Percentiles rank a stretch among this genome's conserved stretches.
phyloP scores from a whole-genome alignment of 768 basidiomycete genomes.

The Tylopilus sp. region DNA sequence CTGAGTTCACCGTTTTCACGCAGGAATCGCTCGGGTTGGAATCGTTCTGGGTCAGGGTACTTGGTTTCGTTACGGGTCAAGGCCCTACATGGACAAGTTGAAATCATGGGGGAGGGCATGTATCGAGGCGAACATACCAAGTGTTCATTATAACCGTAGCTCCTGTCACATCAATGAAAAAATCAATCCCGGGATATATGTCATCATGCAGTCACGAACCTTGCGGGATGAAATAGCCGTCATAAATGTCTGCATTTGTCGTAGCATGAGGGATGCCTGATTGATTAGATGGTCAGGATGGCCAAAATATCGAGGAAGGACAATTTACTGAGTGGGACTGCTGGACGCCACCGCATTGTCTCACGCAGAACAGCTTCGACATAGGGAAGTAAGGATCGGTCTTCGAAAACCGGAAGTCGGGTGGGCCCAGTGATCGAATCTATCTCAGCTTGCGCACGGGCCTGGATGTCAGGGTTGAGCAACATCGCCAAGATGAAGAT shows the following conservation, averaged over 20 bases:
- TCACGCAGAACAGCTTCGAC: conserved; percentile 31
- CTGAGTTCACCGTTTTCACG: conserved; percentile 19
- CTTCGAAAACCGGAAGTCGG: conserved; percentile 31
- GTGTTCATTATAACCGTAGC: conserved; percentile 30
- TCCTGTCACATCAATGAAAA: conserved; percentile 8
- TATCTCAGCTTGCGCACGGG: conserved; percentile 38
- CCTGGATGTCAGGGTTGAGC: conserved; percentile 35
- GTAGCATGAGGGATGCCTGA: conserved; percentile 33
- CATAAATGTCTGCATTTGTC: conserved; percentile 40
- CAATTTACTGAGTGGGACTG: conserved; percentile 30
- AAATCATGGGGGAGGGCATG: not conserved
- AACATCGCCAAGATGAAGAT: conserved; percentile 36
- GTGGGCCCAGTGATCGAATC: conserved; percentile 28
- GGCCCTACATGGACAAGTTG: conserved; percentile 17
- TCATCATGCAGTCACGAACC: conserved; percentile 29
- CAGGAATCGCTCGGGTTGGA: conserved; percentile 37
- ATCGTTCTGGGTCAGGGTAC: conserved; percentile 32
- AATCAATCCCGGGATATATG: not conserved
- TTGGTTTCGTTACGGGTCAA: conserved; percentile 34
- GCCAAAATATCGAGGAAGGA: not conserved
- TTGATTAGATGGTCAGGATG: not conserved
- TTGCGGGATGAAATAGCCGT: conserved; percentile 53
- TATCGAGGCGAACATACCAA: conserved; percentile 10
- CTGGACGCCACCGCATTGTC: conserved; percentile 35
- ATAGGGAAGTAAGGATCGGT: conserved; percentile 27